Conservation (phyloP, 176 grass and related monocot species). For the Pharus latifolius region DNA sequence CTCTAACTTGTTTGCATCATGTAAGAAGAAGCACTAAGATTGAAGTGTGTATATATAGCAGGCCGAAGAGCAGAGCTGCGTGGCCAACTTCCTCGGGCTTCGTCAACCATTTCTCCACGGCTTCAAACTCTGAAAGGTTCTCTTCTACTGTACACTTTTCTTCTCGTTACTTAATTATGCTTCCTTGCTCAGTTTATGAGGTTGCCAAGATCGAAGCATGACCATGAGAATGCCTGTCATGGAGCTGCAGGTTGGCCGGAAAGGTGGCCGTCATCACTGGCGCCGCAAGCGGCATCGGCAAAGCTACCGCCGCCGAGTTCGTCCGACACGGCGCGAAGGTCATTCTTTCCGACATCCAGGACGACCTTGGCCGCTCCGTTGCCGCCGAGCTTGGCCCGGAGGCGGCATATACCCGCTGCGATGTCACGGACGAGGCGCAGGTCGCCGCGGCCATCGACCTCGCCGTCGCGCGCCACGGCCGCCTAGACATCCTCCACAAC, state of each 20-base stretch:
- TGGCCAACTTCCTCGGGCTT: no score
- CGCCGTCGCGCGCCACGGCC: slow-evolving; percentile 5
- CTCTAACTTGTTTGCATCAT: no score
- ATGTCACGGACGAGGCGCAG: slow-evolving; percentile 33
- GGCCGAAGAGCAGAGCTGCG: no score
- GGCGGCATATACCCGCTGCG: slow-evolving; percentile 14
- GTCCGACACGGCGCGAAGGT: slow-evolving; percentile 22
- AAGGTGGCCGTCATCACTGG: slow-evolving; percentile 36
- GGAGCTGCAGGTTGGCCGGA: slow-evolving; percentile 10
- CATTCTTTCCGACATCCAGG: slow-evolving; percentile 32
- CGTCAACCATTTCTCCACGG: not conserved
- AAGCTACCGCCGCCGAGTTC: slow-evolving; percentile 17
- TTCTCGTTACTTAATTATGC: no score
- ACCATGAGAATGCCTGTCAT: no score
- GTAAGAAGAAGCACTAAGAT: no score
- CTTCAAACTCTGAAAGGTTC: no score
- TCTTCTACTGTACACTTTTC: no score
- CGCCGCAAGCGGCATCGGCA: slow-evolving; percentile 32
- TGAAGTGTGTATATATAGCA: no score
- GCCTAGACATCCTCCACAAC: slow-evolving; percentile 23
- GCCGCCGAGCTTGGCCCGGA: slow-evolving; percentile 12
- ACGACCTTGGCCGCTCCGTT: slow-evolving; percentile 9
- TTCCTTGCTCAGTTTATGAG: no score
- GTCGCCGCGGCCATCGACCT: slow-evolving; percentile 5
- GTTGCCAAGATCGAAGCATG: no score